Evolutionary conservation across 331 rosid genomes (phyloP).

Genomic region (Spiraea crenata): DNA sequence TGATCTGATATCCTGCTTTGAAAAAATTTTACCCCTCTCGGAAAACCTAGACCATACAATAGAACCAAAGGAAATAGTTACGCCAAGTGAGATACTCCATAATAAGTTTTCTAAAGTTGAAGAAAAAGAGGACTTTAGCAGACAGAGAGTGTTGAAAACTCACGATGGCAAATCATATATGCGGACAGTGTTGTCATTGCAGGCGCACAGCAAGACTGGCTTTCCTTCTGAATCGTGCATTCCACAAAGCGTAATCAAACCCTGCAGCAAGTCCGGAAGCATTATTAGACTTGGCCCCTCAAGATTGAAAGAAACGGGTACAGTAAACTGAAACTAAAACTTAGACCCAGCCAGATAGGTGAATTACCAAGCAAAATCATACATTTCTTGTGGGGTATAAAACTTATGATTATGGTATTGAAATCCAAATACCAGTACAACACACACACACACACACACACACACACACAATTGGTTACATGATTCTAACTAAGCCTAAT

Average conservation of each 20-base stretch:
- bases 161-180: slow-evolving; percentile 95
- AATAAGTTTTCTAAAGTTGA: not conserved
- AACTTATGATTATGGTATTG: not conserved
- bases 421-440: not conserved
- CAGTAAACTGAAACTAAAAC: not conserved
- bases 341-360: not conserved
- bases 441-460: not conserved
- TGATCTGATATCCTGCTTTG: slow-evolving; percentile 73
- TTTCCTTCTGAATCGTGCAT: slow-evolving; percentile 85
- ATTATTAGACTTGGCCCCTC: slow-evolving; percentile 9
- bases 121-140: not conserved
- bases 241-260: slow-evolving; percentile 78
- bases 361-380: not conserved
- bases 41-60: slow-evolving; percentile 53
- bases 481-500: not conserved
- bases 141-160: slow-evolving; percentile 29
- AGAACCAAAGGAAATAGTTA: slow-evolving; percentile 10
- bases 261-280: slow-evolving; percentile 47
- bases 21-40: slow-evolving; percentile 78
- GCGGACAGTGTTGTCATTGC: slow-evolving; percentile 85
- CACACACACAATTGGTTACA: not conserved
- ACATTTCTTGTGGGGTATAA: not conserved
- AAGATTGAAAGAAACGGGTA: not conserved
- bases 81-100: not conserved
- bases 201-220: slow-evolving; percentile 74